Evolutionary conservation across 306 rosid genomes (phyloP).

Genomic region (Fragaria vesca): DNA sequence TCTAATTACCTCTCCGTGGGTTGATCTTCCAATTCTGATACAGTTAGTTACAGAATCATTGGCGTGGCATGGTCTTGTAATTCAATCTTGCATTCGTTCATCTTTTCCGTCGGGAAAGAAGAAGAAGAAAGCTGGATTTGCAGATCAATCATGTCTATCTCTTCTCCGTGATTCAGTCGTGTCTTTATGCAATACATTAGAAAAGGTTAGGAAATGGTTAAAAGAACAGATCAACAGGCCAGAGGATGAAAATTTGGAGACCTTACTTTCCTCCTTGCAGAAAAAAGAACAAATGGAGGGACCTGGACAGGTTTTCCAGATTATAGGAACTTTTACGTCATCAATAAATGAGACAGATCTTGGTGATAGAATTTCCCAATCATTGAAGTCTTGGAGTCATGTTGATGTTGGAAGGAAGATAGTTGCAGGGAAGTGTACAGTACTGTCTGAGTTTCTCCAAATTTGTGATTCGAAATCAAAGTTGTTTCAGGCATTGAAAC

Average conservation of each 20-base stretch:
- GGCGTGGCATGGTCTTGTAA: constrained; percentile 90
- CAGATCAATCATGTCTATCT: constrained; percentile 42
- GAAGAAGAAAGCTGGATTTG: constrained; percentile 78
- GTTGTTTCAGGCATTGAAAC: constrained; percentile 56
- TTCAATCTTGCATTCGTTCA: constrained; percentile 73
- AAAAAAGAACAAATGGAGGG: constrained; percentile 53
- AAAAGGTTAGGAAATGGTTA: constrained; percentile 59
- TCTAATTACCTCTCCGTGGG: constrained; percentile 49
- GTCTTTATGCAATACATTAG: constrained; percentile 50
- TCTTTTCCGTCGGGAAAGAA: constrained; percentile 79
- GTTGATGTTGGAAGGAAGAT: constrained; percentile 76
- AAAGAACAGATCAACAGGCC: constrained; percentile 51
- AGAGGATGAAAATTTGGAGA: constrained; percentile 61
- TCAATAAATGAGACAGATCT: constrained; percentile 44
- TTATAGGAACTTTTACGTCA: constrained; percentile 46
- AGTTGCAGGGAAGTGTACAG: constrained; percentile 55
- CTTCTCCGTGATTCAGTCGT: constrained; percentile 50
- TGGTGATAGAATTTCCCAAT: constrained; percentile 57
- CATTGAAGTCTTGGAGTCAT: constrained; percentile 72
- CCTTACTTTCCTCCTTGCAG: constrained; percentile 43
- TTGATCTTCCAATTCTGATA: constrained; percentile 52
- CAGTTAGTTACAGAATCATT: constrained; percentile 82
- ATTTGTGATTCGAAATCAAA: constrained; percentile 68
- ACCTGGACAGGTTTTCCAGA: constrained; percentile 64
- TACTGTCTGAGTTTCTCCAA: constrained; percentile 48